phyloP scores from a whole-genome alignment of 768 basidiomycete species.

The Rhodocollybia butyracea region DNA sequence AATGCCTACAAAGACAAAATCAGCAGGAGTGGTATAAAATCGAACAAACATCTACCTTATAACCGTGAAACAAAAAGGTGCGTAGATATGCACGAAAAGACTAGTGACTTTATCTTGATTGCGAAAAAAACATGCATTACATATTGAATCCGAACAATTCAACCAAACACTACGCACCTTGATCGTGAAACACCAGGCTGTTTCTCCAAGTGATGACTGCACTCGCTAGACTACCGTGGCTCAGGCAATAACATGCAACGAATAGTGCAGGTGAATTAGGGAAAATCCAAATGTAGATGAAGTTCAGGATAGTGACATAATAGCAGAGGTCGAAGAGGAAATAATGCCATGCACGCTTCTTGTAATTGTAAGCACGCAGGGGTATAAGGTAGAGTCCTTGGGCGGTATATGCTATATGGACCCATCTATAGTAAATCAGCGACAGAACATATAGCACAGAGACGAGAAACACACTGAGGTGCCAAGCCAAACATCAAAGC shows the following conservation, averaged over 20 bases:
- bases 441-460: conserved; percentile 10
- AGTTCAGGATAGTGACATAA: conserved; percentile 87
- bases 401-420: conserved; percentile 83
- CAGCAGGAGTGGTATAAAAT: conserved; percentile 1
- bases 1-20: conserved; percentile 56
- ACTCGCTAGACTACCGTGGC: conserved; percentile 86
- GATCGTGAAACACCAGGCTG: conserved; percentile 95
- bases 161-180: too few species aligned
- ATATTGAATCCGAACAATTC: too few species aligned
- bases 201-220: conserved; percentile 99
- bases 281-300: conserved; percentile 89
- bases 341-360: conserved; percentile 92
- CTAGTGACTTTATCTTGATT: conserved; percentile 95
- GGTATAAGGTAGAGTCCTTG: conserved; percentile 80
- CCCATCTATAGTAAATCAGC: conserved; percentile 54
- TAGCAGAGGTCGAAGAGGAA: conserved; percentile 94
- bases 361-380: conserved; percentile 80
- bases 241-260: conserved; percentile 89
- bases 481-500: conserved; percentile 85
- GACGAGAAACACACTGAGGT: conserved; percentile 62
- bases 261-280: conserved; percentile 78
- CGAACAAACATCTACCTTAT: conserved; percentile 59
- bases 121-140: too few species aligned
- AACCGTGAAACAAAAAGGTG: conserved; percentile 87
- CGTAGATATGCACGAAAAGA: conserved; percentile 92